Evolutionary conservation across 495 filamentous ascomycete genomes (phyloP), one percentile per base, ranked within the genome.

Genomic region (Bacidia rubella): DNA sequence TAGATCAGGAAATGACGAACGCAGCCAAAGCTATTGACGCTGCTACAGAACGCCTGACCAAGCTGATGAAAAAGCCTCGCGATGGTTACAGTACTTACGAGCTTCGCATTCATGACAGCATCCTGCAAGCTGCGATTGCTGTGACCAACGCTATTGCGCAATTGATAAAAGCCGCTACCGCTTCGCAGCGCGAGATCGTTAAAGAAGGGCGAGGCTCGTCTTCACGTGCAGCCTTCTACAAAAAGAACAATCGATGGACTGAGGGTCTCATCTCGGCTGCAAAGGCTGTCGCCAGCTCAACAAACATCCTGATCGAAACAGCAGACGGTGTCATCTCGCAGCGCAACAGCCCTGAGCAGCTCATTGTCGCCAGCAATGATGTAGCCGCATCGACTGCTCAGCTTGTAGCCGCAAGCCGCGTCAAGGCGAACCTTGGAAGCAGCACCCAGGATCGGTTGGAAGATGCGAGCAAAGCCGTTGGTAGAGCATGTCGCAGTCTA

Each of bases 171-270:
- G 93, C 92, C 5, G 92, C 92, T 54, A 96, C 93, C 1, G 81
- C 77, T 32, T 90, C 88, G 1, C 92, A 98, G 64, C 83, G 95
- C 63, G 92, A 98, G 68, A 98, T 98, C 62, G 92, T 98, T n/a
- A 81, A 87, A 42, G 86, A 95, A 62, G 92, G 92, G 15, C 82
- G 87, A 11, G 92, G 92, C 50, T 84, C 80, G 51, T 85, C 87
- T 35, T 92, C 88, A 38, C 76, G 80, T 22, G 90, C 90, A n/a
- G 87, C 88, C 32, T 98, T 97, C 74, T 98, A 98, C 81, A 98
- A 98, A 77, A 95, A 95, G 72, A 93, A 96, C 74, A 87, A 87
- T 60, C 81, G 92, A 39, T 98, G 92, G 92, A 97, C 92, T 0
- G 93, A 98, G 63, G 92, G 92, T 45, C 76, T 98, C 43, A 95